Conservation (phyloP, 2,329 filamentous ascomycete species). For the Diaporthe sp. region DNA sequence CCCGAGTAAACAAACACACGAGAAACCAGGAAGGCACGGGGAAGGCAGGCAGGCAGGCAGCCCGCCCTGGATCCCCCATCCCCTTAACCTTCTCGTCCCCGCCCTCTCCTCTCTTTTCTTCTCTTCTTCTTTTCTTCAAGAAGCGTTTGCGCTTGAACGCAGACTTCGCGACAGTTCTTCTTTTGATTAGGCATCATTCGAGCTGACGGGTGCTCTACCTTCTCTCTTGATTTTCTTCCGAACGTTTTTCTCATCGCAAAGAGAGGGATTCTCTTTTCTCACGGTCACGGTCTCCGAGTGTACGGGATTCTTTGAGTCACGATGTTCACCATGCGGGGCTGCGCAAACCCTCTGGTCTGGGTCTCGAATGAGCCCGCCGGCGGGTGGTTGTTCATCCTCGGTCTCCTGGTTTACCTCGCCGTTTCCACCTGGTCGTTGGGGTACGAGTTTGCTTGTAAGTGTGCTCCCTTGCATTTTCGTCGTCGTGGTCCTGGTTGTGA, state of each 20-base stretch:
- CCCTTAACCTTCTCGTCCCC: neutral
- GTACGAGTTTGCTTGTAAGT: slow-evolving; percentile 38
- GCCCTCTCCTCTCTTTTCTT: neutral
- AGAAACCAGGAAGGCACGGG: neutral
- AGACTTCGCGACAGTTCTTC: slow-evolving; percentile 8
- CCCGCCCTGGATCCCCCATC: neutral
- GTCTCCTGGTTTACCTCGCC: slow-evolving; percentile 33
- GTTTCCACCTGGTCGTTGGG: slow-evolving; percentile 31
- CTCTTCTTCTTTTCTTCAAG: slow-evolving; percentile 8
- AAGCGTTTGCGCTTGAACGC: slow-evolving; percentile 12
- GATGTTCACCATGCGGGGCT: slow-evolving; percentile 6
- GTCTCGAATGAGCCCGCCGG: neutral
- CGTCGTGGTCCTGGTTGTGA: neutral
- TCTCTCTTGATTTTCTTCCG: slow-evolving; percentile 13
- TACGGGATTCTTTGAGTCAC: slow-evolving; percentile 11
- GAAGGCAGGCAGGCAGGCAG: neutral
- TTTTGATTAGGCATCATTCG: slow-evolving; percentile 27
- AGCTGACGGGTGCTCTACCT: slow-evolving; percentile 17
- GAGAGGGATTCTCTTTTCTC: neutral
- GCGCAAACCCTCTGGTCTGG: neutral
- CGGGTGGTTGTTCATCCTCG: slow-evolving; percentile 23
- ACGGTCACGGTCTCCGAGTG: slow-evolving; percentile 17
- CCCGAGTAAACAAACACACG: neutral
- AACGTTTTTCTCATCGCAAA: slow-evolving; percentile 9
- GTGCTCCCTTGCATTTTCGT: neutral